These are phyloP conservation scores for Acacia acuminata DNA, from an alignment of 306 rosid species.

Conservation along the genomic window DNA sequence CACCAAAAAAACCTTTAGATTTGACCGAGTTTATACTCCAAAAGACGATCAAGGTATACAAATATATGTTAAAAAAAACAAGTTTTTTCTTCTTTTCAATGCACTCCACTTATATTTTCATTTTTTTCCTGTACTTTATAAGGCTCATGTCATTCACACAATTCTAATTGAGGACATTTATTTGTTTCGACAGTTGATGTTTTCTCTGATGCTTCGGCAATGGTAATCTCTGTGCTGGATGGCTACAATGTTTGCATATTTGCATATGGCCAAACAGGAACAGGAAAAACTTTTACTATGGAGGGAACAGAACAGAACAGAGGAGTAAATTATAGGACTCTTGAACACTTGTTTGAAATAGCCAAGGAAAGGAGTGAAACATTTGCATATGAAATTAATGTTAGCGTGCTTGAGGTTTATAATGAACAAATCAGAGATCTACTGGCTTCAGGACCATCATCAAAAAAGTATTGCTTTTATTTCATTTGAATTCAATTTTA, in stretches of 20 bases:
- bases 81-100: slow-evolving; percentile 7
- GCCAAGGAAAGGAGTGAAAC: slow-evolving; percentile 71
- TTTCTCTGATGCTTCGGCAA: slow-evolving; percentile 78
- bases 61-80: background rate
- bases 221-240: slow-evolving; percentile 79
- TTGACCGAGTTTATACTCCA: slow-evolving; percentile 85
- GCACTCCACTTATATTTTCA: background rate
- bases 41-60: slow-evolving; percentile 77
- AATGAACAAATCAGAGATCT: slow-evolving; percentile 91
- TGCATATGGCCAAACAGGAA: slow-evolving; percentile 96
- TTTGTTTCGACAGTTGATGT: slow-evolving; percentile 70
- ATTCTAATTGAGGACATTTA: slow-evolving; percentile 21
- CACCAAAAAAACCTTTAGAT: slow-evolving; percentile 67
- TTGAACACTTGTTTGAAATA: slow-evolving; percentile 69
- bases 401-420: slow-evolving; percentile 90
- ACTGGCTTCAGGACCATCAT: slow-evolving; percentile 58
- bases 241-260: slow-evolving; percentile 90
- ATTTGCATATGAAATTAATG: slow-evolving; percentile 62
- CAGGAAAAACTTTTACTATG: slow-evolving; percentile 93
- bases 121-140: background rate
- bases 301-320: slow-evolving; percentile 81
- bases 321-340: slow-evolving; percentile 89
- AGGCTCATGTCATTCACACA: slow-evolving; percentile 4
- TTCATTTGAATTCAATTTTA: slow-evolving; percentile 15
- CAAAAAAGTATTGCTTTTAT: slow-evolving; percentile 63